Base-by-base conservation (phyloP, 805 yeast species). In the Lipomyces lipofer region DNA sequence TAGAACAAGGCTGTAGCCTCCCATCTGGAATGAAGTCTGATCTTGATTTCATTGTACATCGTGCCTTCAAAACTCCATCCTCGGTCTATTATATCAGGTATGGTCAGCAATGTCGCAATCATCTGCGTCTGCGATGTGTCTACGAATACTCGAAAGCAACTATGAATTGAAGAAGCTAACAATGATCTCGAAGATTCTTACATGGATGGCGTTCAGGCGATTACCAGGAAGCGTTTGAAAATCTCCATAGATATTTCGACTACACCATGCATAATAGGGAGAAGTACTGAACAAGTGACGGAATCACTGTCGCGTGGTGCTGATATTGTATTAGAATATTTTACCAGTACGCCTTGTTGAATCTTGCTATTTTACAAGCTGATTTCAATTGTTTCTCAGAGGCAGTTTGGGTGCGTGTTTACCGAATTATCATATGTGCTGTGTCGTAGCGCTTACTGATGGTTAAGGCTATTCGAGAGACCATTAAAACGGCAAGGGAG, bases 401-500 rank as follows among this genome's bases (percentile, higher is more conserved):
- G 55, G 95, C 96, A 0, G 67, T 88, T 6, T 47, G 51, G 42
- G 39, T 43, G 27, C 2, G 17, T 21, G 5, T n/a, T n/a, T n/a
- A n/a, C n/a, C n/a, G n/a, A n/a, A n/a, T 30, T 30, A n/a, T 30
- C 35, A 12, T 12, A 12, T 30, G n/a, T 30, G 35, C 12, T 30
- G 13, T 30, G n/a, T 12, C n/a, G 12, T 30, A 30, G 12, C n/a
- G n/a, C n/a, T n/a, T n/a, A n/a, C n/a, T n/a, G n/a, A n/a, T n/a
- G n/a, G n/a, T n/a, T n/a, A 77, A 84, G 59, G 85, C 95, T 1
- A 86, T 89, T 7, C 88, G 86, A 58, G 97, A 90, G 67, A 94
- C 97, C 0, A 85, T 89, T 2, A 76, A 86, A 5, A 89, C 90
- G 2, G 97, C 97, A 0, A 74, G 97, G 61, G 96, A 90, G 64